Conservation (phyloP, 306 rosid species). For the Malus orientalis region DNA sequence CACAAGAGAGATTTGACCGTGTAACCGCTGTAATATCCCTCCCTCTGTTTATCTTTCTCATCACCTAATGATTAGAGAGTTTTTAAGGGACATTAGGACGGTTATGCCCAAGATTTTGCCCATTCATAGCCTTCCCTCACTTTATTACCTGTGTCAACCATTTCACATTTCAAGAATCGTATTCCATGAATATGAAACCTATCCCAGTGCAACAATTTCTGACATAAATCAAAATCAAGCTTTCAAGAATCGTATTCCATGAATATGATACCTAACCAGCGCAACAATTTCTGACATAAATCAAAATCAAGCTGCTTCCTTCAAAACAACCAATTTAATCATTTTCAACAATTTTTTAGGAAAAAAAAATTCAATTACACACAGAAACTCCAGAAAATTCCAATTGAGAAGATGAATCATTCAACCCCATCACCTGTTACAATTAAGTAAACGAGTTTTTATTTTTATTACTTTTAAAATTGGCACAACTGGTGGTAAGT, state of each 20-base stretch:
- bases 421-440: background rate
- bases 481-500: too few relatives aligned
- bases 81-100: background rate
- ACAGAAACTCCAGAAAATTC: background rate
- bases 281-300: too few relatives aligned
- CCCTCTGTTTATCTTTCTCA: background rate
- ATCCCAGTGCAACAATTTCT: too few relatives aligned
- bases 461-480: too few relatives aligned
- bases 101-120: background rate
- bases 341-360: background rate
- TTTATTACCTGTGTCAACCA: background rate
- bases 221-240: too few relatives aligned
- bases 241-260: too few relatives aligned
- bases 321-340: background rate
- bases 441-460: background rate
- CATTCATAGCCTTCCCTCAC: background rate
- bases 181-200: too few relatives aligned
- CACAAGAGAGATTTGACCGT: too few relatives aligned
- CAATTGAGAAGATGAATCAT: background rate
- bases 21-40: background rate
- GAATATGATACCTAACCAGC: too few relatives aligned
- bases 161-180: too few relatives aligned
- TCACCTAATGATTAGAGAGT: background rate
- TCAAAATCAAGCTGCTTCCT: background rate
- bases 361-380: background rate